Percentiles rank a stretch among this genome's conserved stretches.
Evolutionary conservation across 257 asterid genomes (phyloP).

Genomic region (Nicotiana tomentosiformis): DNA sequence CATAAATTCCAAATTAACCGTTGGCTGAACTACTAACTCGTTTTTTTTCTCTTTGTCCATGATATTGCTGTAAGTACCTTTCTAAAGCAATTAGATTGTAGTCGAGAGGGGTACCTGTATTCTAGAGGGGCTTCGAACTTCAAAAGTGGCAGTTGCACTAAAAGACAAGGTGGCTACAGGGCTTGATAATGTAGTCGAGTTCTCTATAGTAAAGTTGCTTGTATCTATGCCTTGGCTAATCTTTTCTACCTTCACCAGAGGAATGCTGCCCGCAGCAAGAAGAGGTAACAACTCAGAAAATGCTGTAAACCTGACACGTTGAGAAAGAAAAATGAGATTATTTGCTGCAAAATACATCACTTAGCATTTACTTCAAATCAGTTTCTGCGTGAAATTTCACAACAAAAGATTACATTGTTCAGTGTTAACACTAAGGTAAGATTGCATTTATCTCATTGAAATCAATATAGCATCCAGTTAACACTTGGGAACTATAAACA

Average conservation of each 20-base stretch:
- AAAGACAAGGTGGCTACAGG: constrained; percentile 65
- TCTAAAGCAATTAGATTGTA: background rate
- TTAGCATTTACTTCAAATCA: background rate
- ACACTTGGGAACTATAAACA: background rate
- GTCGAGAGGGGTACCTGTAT: constrained; percentile 47
- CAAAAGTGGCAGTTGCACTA: constrained; percentile 82
- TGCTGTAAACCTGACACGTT: constrained; percentile 77
- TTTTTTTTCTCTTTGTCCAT: background rate
- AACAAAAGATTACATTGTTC: background rate
- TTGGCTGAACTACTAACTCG: background rate
- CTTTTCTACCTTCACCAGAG: constrained; percentile 76
- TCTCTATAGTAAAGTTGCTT: constrained; percentile 58
- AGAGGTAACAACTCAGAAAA: constrained; percentile 91
- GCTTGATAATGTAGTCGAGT: constrained; percentile 52
- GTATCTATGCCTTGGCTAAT: constrained; percentile 69
- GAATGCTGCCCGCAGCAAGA: constrained; percentile 71
- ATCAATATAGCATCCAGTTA: background rate
- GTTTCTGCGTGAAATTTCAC: background rate
- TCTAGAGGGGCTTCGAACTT: constrained; percentile 79
- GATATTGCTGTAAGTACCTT: background rate
- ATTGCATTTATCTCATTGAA: background rate
- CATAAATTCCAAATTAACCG: background rate
- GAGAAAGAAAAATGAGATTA: constrained; percentile 13
- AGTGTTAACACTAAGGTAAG: background rate
- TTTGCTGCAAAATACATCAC: background rate